A percentile compares a stretch with the other conserved stretches of the same genome.
These are phyloP conservation scores for Xylaria sp. DNA, from an alignment of 2,329 filamentous ascomycete species.

Conservation along the genomic window DNA sequence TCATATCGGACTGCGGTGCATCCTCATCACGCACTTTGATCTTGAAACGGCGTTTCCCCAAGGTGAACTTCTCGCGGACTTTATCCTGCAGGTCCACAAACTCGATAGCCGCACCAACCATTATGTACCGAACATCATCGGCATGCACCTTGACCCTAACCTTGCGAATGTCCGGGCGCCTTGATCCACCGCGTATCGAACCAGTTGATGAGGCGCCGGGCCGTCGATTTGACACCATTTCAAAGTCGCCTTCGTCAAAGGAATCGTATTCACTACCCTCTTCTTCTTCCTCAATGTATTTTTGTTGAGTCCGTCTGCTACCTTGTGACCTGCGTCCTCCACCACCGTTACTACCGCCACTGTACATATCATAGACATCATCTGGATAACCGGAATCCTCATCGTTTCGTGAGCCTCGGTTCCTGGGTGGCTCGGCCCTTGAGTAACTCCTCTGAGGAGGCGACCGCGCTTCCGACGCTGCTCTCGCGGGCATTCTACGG, in stretches of 20 bases:
- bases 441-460: conserved; percentile 59
- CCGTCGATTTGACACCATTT: conserved; percentile 73
- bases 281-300: conserved; percentile 84
- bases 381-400: conserved; percentile 71
- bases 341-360: conserved; percentile 54
- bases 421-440: conserved; percentile 52
- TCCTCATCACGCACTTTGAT: conserved; percentile 90
- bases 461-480: conserved; percentile 59
- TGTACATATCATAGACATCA: conserved; percentile 75
- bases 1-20: conserved; percentile 80
- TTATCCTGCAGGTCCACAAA: conserved; percentile 82
- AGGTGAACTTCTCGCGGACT: conserved; percentile 87
- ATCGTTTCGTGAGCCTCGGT: conserved; percentile 59
- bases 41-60: conserved; percentile 78
- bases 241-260: conserved; percentile 81
- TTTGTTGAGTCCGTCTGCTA: conserved; percentile 61
- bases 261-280: conserved; percentile 78
- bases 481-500: conserved; percentile 51
- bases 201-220: conserved; percentile 59
- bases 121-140: conserved; percentile 92
- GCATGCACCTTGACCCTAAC: conserved; percentile 93
- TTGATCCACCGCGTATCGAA: conserved; percentile 64
- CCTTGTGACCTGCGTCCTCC: conserved; percentile 54
- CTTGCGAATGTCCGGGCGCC: conserved; percentile 75
- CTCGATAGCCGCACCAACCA: conserved; percentile 77